Evolutionary conservation across 2,329 filamentous ascomycete genomes (phyloP).

Genomic region (Fusarium pininemorale): DNA sequence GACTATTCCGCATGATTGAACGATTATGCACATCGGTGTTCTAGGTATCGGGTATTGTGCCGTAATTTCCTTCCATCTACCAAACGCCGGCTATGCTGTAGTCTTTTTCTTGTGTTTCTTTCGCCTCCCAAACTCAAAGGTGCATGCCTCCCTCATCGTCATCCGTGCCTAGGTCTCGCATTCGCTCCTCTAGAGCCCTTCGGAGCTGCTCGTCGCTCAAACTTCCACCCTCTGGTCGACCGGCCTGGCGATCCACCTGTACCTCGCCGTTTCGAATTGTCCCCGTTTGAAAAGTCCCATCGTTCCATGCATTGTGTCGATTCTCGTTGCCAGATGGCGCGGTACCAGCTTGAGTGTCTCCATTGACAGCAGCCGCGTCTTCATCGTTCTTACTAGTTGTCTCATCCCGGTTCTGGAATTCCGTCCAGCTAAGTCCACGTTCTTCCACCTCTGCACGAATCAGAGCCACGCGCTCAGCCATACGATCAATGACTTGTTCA

Average conservation of each 20-base stretch:
- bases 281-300: constrained; percentile 71
- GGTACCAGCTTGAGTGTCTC: constrained; percentile 13
- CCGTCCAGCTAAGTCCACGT: constrained; percentile 65
- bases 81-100: constrained; percentile 41
- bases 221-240: constrained; percentile 53
- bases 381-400: constrained; percentile 46
- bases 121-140: constrained; percentile 52
- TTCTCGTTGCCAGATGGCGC: constrained; percentile 9
- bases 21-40: neutral
- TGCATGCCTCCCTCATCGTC: constrained; percentile 68
- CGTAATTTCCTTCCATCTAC: constrained; percentile 23
- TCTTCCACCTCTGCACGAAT: constrained; percentile 71
- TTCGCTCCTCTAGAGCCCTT: constrained; percentile 62
- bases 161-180: constrained; percentile 56
- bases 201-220: constrained; percentile 69
- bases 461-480: constrained; percentile 71
- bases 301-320: constrained; percentile 62
- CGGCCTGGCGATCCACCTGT: constrained; percentile 51
- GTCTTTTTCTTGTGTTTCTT: neutral
- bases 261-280: constrained; percentile 62
- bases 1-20: neutral
- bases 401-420: constrained; percentile 62
- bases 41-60: constrained; percentile 35
- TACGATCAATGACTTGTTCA: constrained; percentile 71
- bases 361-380: constrained; percentile 30